phyloP scores from a whole-genome alignment of 2,329 filamentous ascomycete species.

The Mariannaea sp. region DNA sequence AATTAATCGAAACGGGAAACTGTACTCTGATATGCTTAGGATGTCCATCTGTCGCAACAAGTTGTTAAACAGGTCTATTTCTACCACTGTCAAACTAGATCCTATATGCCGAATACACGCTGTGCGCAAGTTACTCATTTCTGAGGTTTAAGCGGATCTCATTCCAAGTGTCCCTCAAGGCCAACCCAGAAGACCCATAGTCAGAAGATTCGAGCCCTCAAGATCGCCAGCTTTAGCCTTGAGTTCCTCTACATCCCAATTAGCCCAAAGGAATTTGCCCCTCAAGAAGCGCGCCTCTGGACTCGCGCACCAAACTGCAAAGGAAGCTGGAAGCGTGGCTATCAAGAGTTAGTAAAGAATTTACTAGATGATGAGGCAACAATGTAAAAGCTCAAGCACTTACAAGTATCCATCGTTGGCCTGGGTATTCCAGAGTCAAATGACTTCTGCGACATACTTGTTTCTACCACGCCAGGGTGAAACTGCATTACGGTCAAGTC shows the following conservation, averaged over 20 bases:
- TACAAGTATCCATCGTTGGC: too few species aligned
- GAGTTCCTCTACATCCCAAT: slow-evolving; percentile 6
- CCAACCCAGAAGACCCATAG: not conserved
- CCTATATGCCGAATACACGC: too few species aligned
- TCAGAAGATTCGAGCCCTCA: not conserved
- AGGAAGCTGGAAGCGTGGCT: not conserved
- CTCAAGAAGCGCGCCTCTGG: slow-evolving; percentile 3
- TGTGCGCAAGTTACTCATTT: too few species aligned
- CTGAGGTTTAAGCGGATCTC: too few species aligned
- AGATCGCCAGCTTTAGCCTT: not conserved
- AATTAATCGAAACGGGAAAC: too few species aligned
- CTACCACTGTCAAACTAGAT: too few species aligned
- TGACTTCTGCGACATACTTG: slow-evolving; percentile 36
- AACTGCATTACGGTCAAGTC: slow-evolving; percentile 43
- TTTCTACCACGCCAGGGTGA: slow-evolving; percentile 49
- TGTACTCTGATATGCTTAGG: too few species aligned
- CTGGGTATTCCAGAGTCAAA: not conserved
- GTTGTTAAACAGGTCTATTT: too few species aligned
- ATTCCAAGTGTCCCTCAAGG: too few species aligned
- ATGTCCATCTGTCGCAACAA: too few species aligned
- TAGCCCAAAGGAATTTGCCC: slow-evolving; percentile 6
- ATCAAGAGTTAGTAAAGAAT: not conserved
- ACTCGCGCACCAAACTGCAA: slow-evolving; percentile 1
- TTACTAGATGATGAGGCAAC: too few species aligned
- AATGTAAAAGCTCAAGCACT: too few species aligned